phyloP scores from a whole-genome alignment of 1,284 basidiomycete species.

The Rhodotorula sp. region DNA sequence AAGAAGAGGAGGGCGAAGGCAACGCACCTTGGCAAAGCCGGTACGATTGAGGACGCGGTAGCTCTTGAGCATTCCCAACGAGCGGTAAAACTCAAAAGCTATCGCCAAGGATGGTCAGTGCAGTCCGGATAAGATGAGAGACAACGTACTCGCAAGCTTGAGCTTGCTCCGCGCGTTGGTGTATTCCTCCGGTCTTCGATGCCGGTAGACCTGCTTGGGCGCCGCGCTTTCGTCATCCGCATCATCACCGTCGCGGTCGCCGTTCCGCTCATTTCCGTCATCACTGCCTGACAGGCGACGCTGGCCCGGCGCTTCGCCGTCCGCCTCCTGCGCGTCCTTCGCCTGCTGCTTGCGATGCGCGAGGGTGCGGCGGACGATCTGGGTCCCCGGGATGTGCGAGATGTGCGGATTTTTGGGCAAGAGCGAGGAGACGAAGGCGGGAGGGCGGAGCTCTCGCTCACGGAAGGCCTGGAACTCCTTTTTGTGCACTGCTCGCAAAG shows the following conservation, averaged over 20 bases:
- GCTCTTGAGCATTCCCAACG: constrained; percentile 40
- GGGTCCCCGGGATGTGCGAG: constrained; percentile 25
- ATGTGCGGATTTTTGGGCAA: constrained; percentile 19
- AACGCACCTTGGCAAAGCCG: constrained; percentile 32
- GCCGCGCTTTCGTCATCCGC: constrained; percentile 1
- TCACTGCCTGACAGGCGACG: not conserved
- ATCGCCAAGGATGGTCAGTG: not conserved
- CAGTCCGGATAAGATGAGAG: too few relatives aligned
- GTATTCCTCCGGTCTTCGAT: constrained; percentile 37
- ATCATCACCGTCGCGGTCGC: not conserved
- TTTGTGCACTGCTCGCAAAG: constrained; percentile 24
- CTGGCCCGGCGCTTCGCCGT: not conserved
- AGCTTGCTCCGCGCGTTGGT: constrained; percentile 34
- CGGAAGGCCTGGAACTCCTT: constrained; percentile 35
- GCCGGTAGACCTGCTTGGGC: not conserved
- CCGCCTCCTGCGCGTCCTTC: not conserved
- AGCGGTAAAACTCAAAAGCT: constrained; percentile 43
- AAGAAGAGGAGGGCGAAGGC: not conserved
- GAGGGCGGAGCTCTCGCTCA: constrained; percentile 13
- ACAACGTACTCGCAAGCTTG: constrained; percentile 40
- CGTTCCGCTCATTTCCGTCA: too few relatives aligned
- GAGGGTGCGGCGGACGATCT: constrained; percentile 31
- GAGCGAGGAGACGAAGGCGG: constrained; percentile 27
- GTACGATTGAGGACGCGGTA: constrained; percentile 40
- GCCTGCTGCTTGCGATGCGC: constrained; percentile 3